Conservation (phyloP, 106 monocot genomes). For the Acorus calamus region DNA sequence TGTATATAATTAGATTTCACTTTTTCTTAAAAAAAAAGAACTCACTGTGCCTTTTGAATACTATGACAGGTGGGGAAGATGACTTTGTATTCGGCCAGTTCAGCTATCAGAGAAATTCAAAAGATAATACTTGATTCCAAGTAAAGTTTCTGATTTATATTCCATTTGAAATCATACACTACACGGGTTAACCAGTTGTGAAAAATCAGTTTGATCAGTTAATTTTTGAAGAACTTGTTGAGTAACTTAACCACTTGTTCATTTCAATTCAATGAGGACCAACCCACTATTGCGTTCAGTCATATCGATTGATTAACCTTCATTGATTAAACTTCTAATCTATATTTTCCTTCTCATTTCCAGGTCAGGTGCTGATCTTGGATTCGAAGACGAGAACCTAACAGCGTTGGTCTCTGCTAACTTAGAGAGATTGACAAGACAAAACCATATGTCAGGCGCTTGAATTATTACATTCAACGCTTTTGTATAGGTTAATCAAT, state of each 20-base stretch:
- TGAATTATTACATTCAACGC: constrained; percentile 4
- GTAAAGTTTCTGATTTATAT: constrained; percentile 21
- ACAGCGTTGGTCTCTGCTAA: constrained; percentile 69
- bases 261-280: too few relatives aligned
- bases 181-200: not conserved
- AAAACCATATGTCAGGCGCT: constrained; percentile 33
- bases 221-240: not conserved
- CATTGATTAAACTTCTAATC: not conserved
- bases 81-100: constrained; percentile 86
- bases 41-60: not conserved
- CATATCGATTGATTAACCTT: not conserved
- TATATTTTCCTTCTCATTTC: not conserved
- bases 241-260: too few relatives aligned
- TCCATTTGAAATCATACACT: not conserved
- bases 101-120: constrained; percentile 78
- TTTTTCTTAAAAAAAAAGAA: constrained; percentile 1
- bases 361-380: constrained; percentile 47
- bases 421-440: constrained; percentile 51
- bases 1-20: not conserved
- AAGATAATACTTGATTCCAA: constrained; percentile 71
- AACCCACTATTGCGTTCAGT: not conserved
- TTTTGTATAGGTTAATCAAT: too few relatives aligned
- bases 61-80: constrained; percentile 79
- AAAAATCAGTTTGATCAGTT: not conserved
- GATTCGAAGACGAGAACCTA: constrained; percentile 60